Evolutionary conservation across 768 basidiomycete genomes (phyloP).

Genomic region (Boletus rubescentipes): DNA sequence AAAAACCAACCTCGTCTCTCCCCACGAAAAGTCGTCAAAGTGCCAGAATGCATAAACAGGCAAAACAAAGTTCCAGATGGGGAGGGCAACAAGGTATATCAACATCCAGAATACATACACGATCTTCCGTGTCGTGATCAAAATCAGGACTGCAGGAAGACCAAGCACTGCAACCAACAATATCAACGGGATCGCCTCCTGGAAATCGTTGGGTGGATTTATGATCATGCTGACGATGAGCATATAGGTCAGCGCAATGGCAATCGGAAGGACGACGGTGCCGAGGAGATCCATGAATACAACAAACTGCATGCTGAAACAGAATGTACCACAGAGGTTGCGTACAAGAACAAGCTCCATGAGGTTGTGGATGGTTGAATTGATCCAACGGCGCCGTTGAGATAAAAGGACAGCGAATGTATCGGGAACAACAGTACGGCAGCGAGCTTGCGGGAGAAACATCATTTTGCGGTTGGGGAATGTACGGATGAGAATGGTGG

Average conservation of each 20-base stretch:
- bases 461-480: slow-evolving; percentile 99
- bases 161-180: slow-evolving; percentile 89
- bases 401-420: slow-evolving; percentile 91
- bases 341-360: slow-evolving; percentile 98
- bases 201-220: slow-evolving; percentile 77
- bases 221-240: slow-evolving; percentile 82
- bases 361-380: slow-evolving; percentile 98
- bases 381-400: slow-evolving; percentile 98
- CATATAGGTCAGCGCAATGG: slow-evolving; percentile 86
- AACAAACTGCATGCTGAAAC: slow-evolving; percentile 99
- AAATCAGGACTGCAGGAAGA: slow-evolving; percentile 87
- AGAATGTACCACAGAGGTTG: slow-evolving; percentile 97
- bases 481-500: slow-evolving; percentile 92
- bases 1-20: slow-evolving; percentile 82
- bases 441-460: slow-evolving; percentile 95
- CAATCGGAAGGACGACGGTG: slow-evolving; percentile 90
- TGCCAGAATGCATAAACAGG: slow-evolving; percentile 99
- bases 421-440: slow-evolving; percentile 94
- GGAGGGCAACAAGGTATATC: slow-evolving; percentile 88
- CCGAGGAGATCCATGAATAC: slow-evolving; percentile 96
- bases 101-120: slow-evolving; percentile 99
- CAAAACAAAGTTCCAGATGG: slow-evolving; percentile 94
- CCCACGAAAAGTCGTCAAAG: slow-evolving; percentile 99
- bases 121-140: slow-evolving; percentile 92
- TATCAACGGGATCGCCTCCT: slow-evolving; percentile 92